These are phyloP conservation scores for Rossbeevera mucosa DNA, from an alignment of 768 basidiomycete genomes.

Conservation along the genomic window DNA sequence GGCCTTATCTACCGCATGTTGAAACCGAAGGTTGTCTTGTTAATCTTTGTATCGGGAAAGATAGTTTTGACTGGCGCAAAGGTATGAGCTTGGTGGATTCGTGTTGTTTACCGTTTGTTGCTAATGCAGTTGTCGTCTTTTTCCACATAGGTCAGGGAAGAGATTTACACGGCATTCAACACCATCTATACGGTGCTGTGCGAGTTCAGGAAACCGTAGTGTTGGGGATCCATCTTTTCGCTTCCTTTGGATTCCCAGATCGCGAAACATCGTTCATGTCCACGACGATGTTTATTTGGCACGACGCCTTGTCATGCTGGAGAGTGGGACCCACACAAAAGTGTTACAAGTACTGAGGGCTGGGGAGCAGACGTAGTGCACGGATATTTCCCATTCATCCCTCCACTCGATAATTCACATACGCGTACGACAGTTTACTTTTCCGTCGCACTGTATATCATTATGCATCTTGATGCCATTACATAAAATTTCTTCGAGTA, in stretches of 20 bases:
- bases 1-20: slow-evolving; percentile 99
- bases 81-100: slow-evolving; percentile 45
- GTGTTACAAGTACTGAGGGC: slow-evolving; percentile 26
- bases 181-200: slow-evolving; percentile 97
- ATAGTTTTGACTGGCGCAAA: slow-evolving; percentile 99
- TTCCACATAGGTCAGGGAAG: slow-evolving; percentile 80
- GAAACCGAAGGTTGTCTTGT: slow-evolving; percentile 96
- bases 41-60: slow-evolving; percentile 99
- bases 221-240: not conserved
- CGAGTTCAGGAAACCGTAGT: slow-evolving; percentile 84
- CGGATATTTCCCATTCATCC: slow-evolving; percentile 31
- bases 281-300: slow-evolving; percentile 1
- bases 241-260: not conserved
- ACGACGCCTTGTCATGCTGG: not conserved
- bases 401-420: slow-evolving; percentile 26
- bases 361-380: slow-evolving; percentile 37
- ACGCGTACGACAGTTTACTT: slow-evolving; percentile 23
- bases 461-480: slow-evolving; percentile 11
- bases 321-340: slow-evolving; percentile 7
- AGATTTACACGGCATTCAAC: slow-evolving; percentile 99
- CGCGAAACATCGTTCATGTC: not conserved
- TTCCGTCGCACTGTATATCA: slow-evolving; percentile 26
- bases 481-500: not conserved
- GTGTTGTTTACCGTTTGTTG: slow-evolving; percentile 24
- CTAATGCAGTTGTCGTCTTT: slow-evolving; percentile 41